phyloP scores from a whole-genome alignment of 2,329 filamentous ascomycete species.

The Alternaria arborescens region DNA sequence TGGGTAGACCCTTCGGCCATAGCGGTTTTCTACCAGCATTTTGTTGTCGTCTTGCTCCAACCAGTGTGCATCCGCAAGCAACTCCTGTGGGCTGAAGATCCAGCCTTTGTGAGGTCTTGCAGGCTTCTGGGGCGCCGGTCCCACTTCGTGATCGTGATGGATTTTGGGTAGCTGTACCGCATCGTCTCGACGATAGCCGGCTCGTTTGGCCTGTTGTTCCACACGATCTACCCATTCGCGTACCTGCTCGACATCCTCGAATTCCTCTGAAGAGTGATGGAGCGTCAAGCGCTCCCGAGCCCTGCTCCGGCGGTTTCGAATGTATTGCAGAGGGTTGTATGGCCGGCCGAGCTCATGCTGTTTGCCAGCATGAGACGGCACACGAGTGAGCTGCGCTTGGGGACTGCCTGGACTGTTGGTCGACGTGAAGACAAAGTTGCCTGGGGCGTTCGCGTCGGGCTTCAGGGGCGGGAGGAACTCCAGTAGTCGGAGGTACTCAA shows the following conservation, averaged over 20 bases:
- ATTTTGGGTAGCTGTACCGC: slow-evolving; percentile 45
- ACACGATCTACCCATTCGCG: slow-evolving; percentile 80
- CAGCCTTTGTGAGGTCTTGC: slow-evolving; percentile 83
- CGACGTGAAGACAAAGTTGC: slow-evolving; percentile 52
- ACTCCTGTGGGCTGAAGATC: slow-evolving; percentile 81
- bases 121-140: slow-evolving; percentile 60
- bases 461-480: slow-evolving; percentile 79
- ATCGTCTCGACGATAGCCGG: slow-evolving; percentile 50
- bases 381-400: slow-evolving; percentile 51
- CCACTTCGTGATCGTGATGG: slow-evolving; percentile 38
- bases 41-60: slow-evolving; percentile 84
- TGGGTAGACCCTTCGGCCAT: slow-evolving; percentile 75
- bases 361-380: slow-evolving; percentile 48
- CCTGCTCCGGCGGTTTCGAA: slow-evolving; percentile 87
- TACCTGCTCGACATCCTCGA: slow-evolving; percentile 76
- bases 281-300: slow-evolving; percentile 78
- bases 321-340: slow-evolving; percentile 93
- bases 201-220: slow-evolving; percentile 55
- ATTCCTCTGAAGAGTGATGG: slow-evolving; percentile 78
- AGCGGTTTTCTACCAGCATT: slow-evolving; percentile 78
- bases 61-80: slow-evolving; percentile 92
- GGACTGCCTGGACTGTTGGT: slow-evolving; percentile 54
- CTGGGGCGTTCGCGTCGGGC: slow-evolving; percentile 52
- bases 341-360: slow-evolving; percentile 66
- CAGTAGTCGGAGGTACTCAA: slow-evolving; percentile 84